Evolutionary conservation across 768 basidiomycete genomes (phyloP).

Genomic region (Hypholoma sublateritium): DNA sequence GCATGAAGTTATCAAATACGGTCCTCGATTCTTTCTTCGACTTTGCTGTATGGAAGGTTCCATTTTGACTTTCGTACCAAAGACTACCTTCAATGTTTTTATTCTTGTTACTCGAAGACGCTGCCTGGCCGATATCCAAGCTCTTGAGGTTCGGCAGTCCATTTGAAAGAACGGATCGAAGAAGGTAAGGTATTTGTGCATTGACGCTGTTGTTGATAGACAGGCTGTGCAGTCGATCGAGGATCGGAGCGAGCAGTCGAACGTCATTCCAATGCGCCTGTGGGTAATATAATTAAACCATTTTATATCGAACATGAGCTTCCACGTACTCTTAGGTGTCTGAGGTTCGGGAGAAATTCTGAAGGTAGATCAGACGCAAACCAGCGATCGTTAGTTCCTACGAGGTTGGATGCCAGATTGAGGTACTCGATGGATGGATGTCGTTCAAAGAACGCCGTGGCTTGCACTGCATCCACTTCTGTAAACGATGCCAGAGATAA

Average conservation of each 20-base stretch:
- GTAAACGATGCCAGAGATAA: too few relatives aligned
- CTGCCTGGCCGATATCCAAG: constrained; percentile 2
- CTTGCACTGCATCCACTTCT: too few relatives aligned
- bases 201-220: constrained; percentile 11
- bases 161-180: constrained; percentile 11
- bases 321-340: not conserved
- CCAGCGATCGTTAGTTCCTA: too few relatives aligned
- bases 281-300: not conserved
- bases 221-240: constrained; percentile 13
- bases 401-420: too few relatives aligned
- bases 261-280: constrained; percentile 3
- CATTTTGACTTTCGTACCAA: constrained; percentile 4
- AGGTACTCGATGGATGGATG: too few relatives aligned
- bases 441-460: too few relatives aligned
- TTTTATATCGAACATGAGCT: not conserved
- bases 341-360: not conserved
- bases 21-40: not conserved
- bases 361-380: too few relatives aligned
- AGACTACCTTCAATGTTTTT: not conserved
- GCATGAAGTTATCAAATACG: not conserved
- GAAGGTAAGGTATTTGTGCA: constrained; percentile 20
- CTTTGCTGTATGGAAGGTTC: not conserved
- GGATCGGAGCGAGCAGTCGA: constrained; percentile 7
- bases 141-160: constrained; percentile 16
- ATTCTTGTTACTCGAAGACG: not conserved